These are phyloP conservation scores for Spergularia marina DNA, from an alignment of 148 eudicot species.

Conservation along the genomic window DNA sequence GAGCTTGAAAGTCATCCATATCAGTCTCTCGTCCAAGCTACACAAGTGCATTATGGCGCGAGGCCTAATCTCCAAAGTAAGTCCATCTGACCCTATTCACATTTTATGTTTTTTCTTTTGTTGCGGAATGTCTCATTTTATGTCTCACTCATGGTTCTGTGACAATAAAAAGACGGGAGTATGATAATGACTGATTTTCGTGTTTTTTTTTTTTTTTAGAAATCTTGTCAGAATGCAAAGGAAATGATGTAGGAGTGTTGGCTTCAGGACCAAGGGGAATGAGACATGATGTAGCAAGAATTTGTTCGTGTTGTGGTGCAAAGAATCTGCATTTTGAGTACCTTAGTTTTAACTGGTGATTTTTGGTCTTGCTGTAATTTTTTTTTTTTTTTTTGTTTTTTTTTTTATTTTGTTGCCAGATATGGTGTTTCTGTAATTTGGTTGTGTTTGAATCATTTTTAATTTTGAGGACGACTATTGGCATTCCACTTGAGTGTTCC, in stretches of 20 bases:
- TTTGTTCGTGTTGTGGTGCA: slow-evolving; percentile 20
- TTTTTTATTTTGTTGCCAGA: neutral
- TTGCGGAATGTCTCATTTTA: neutral
- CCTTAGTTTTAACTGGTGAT: slow-evolving; percentile 28
- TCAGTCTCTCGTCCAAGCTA: slow-evolving; percentile 43
- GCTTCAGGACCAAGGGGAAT: slow-evolving; percentile 27
- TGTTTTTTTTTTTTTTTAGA: slow-evolving; percentile 5
- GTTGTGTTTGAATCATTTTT: neutral
- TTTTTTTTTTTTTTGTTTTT: neutral
- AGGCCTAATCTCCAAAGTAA: slow-evolving; percentile 46
- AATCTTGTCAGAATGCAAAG: slow-evolving; percentile 23
- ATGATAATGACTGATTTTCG: neutral
- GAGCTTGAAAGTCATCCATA: slow-evolving; percentile 43
- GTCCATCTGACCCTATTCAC: neutral
- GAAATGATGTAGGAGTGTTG: slow-evolving; percentile 21
- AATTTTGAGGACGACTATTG: too few relatives aligned
- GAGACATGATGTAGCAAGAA: slow-evolving; percentile 27
- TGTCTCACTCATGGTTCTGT: neutral
- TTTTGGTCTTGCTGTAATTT: neutral
- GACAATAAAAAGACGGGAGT: neutral
- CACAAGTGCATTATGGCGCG: slow-evolving; percentile 37
- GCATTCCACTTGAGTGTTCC: too few relatives aligned
- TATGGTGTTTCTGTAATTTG: neutral
- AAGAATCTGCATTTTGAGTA: slow-evolving; percentile 28
- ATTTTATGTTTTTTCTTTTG: neutral